Percentiles rank a stretch among this genome's conserved stretches.
These are phyloP conservation scores for Apiospora phragmitis DNA, from an alignment of 2,329 filamentous ascomycete species.

Conservation along the genomic window DNA sequence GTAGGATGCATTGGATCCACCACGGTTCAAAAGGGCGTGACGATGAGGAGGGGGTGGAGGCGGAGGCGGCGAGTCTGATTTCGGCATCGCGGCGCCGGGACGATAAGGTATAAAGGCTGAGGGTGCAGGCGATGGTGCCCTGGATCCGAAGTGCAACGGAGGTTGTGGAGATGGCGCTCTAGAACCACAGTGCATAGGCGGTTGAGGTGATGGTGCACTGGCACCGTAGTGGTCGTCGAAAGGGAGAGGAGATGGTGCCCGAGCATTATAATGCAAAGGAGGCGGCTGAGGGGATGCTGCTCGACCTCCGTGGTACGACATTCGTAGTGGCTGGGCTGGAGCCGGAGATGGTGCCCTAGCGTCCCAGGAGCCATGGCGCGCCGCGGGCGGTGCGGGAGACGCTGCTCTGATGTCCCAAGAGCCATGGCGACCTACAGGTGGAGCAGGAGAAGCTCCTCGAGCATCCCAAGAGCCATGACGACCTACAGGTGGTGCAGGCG, in stretches of 20 bases:
- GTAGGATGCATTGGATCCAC: conserved; percentile 36
- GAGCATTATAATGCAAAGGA: conserved; percentile 15
- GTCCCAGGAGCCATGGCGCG: conserved; percentile 19
- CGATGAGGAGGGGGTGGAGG: conserved; percentile 84
- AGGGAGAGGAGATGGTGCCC: conserved; percentile 37
- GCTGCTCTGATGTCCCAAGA: conserved; percentile 16
- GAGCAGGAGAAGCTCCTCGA: conserved; percentile 33
- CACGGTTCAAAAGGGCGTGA: conserved; percentile 47
- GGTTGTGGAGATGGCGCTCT: conserved; percentile 42
- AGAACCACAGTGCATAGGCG: conserved; percentile 25
- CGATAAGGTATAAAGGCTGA: conserved; percentile 38
- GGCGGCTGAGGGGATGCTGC: conserved; percentile 35
- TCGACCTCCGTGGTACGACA: conserved; percentile 31
- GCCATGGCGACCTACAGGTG: conserved; percentile 25
- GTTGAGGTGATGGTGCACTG: conserved; percentile 29
- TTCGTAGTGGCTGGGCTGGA: conserved; percentile 20
- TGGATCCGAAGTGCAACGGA: conserved; percentile 28
- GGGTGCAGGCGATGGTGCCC: conserved; percentile 40
- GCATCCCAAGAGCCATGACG: conserved; percentile 8
- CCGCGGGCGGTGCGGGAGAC: conserved; percentile 26
- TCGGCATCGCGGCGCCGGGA: conserved; percentile 30
- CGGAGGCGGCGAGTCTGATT: conserved; percentile 67
- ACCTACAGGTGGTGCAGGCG: conserved; percentile 30
- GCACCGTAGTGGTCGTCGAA: conserved; percentile 21
- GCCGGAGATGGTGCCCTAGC: conserved; percentile 30